Evolutionary conservation across 495 filamentous ascomycete species (phyloP), one percentile per base, ranked within the genome.

Genomic region (Hypoxylon lienhwacheense): DNA sequence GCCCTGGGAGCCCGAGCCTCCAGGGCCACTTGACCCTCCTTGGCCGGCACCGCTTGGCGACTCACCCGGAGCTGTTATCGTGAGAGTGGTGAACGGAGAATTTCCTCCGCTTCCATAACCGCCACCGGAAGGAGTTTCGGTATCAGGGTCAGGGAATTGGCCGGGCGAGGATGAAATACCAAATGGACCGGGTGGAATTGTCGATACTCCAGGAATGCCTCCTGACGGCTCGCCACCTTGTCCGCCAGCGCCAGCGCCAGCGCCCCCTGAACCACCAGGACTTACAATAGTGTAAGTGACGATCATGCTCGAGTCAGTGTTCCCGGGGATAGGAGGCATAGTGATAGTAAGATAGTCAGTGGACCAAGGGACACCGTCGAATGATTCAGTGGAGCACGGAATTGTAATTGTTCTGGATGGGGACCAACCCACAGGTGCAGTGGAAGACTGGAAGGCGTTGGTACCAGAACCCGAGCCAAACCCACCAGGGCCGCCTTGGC

Each of bases 241-340:
- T n/a, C 59, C 59, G 24, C 59, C 50, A 12, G 53, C 15, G n/a
- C 46, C 46, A 14, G 45, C 57, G 37, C 40, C 42, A 3, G 50
- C 51, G 17, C 28, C 11, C 5, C 15, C 47, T 45, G 51, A 25
- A 33, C 51, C 47, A 40, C 34, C 22, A 7, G 56, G 56, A 26
- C 56, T 64, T 32, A 66, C 61, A 16, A 66, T 61, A 8, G 64
- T 67, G 41, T 65, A 67, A 33, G 64, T 67, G 7, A 62, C 17
- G 26, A 53, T 33, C 7, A 51, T 26, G 7, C 22, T 32, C 31
- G 57, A 26, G 41, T 43, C 53, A 15, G 48, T 22, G 14, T 48
- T 35, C 11, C 47, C 58, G 31, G 63, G 24, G 50, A 33, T 55
- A 32, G 55, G 60, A 17, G 65, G 66, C 17, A 62, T 45, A 37